A percentile compares a stretch with the other conserved stretches of the same genome.
Evolutionary conservation across 164 flowering plant species (phyloP).

Genomic region (Houttuynia cordata): DNA sequence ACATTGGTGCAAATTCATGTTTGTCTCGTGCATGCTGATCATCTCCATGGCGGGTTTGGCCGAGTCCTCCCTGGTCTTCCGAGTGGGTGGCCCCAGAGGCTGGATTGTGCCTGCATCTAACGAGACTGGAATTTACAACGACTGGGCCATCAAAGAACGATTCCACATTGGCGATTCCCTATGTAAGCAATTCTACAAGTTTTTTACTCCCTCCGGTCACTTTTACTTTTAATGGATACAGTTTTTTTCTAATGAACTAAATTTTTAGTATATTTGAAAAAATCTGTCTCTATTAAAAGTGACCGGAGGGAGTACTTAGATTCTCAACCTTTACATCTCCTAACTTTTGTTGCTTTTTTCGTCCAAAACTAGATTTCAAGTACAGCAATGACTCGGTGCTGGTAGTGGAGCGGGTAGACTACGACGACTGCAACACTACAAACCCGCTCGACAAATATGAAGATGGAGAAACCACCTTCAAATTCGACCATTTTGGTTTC

Average conservation of each 20-base stretch:
- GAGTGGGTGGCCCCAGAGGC: slow-evolving; percentile 38
- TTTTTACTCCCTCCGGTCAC: too few relatives aligned
- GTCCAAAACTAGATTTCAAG: slow-evolving; percentile 32
- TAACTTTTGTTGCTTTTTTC: neutral
- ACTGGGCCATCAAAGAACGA: slow-evolving; percentile 44
- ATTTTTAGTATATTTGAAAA: too few relatives aligned
- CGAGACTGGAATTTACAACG: slow-evolving; percentile 27
- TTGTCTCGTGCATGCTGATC: slow-evolving; percentile 2
- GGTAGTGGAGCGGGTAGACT: slow-evolving; percentile 30
- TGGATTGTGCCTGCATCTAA: slow-evolving; percentile 39
- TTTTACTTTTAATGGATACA: too few relatives aligned
- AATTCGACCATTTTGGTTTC: slow-evolving; percentile 33
- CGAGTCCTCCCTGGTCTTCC: slow-evolving; percentile 26
- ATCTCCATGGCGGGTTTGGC: slow-evolving; percentile 6
- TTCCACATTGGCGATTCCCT: slow-evolving; percentile 52
- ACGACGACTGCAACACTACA: slow-evolving; percentile 19
- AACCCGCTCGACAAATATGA: slow-evolving; percentile 23
- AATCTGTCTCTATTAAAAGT: too few relatives aligned
- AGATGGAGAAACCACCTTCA: slow-evolving; percentile 30
- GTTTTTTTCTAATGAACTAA: too few relatives aligned
- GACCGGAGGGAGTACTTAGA: too few relatives aligned
- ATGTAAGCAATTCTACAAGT: slow-evolving; percentile 23
- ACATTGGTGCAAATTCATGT: neutral
- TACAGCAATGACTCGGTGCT: slow-evolving; percentile 50
- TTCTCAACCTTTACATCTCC: too few relatives aligned